phyloP scores from a whole-genome alignment of 108 stramenopile genomes.

The Cyclotella choctawhatcheeana region DNA sequence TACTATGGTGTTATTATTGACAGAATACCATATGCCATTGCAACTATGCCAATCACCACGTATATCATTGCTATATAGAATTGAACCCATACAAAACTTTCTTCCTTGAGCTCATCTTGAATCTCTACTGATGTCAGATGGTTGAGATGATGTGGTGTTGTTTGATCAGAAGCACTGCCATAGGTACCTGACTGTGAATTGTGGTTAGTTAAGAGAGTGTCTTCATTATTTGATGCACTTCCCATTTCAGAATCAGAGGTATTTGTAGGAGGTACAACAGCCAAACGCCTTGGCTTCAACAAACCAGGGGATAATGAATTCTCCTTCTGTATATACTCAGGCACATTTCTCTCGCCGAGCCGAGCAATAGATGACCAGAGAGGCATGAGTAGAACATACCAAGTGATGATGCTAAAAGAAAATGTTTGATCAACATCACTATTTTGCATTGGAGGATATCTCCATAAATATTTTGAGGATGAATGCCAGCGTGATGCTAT shows the following conservation, averaged over 20 bases:
- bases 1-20: slow-evolving; percentile 45
- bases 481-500: slow-evolving; percentile 28
- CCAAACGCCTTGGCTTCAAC: slow-evolving; percentile 27
- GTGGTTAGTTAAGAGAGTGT: neutral
- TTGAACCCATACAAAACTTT: slow-evolving; percentile 39
- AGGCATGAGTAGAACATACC: slow-evolving; percentile 51
- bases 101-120: slow-evolving; percentile 21
- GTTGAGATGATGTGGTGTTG: neutral
- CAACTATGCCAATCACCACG: slow-evolving; percentile 68
- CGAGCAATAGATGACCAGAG: slow-evolving; percentile 69
- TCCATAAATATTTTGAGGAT: slow-evolving; percentile 17
- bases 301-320: slow-evolving; percentile 61
- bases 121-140: slow-evolving; percentile 19
- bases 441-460: neutral
- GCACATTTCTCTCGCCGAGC: slow-evolving; percentile 54
- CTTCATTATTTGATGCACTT: neutral
- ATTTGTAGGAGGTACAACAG: slow-evolving; percentile 2
- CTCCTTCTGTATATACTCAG: slow-evolving; percentile 52
- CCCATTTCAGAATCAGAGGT: neutral
- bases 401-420: slow-evolving; percentile 1
- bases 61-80: slow-evolving; percentile 72
- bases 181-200: neutral
- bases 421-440: neutral
- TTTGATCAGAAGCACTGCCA: neutral
- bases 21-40: slow-evolving; percentile 63